phyloP scores from a whole-genome alignment of 2,329 filamentous ascomycete genomes.

The Cladosporium oxysporum region DNA sequence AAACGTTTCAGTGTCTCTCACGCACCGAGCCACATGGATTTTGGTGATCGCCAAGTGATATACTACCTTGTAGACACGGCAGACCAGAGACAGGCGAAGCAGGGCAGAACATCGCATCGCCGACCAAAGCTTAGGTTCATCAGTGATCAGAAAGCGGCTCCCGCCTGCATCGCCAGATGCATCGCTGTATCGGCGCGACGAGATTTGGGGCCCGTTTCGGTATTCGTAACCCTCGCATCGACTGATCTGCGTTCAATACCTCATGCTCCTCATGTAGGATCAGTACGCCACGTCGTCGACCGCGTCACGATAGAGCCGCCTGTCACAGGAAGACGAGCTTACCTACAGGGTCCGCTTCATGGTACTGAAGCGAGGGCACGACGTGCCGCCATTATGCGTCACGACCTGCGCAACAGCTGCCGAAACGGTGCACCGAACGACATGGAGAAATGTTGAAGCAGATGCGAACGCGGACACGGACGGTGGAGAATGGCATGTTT shows the following conservation, averaged over 20 bases:
- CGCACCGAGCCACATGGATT: neutral
- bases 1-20: neutral
- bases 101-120: neutral
- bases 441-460: neutral
- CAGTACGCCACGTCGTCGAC: neutral
- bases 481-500: slow-evolving; percentile 6
- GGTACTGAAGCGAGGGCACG: neutral
- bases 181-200: slow-evolving; percentile 5
- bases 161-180: neutral
- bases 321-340: neutral
- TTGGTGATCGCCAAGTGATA: neutral
- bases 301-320: neutral
- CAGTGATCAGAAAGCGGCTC: neutral
- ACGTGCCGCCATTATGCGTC: neutral
- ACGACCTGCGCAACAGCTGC: neutral
- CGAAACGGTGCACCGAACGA: neutral
- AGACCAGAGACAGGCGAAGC: neutral
- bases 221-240: neutral
- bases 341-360: neutral
- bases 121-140: neutral
- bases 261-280: neutral
- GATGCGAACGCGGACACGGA: neutral
- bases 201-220: neutral
- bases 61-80: neutral
- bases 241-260: neutral